These are phyloP conservation scores for Pelargonium citronellum DNA, from an alignment of 441 rosid genomes.

Conservation along the genomic window DNA sequence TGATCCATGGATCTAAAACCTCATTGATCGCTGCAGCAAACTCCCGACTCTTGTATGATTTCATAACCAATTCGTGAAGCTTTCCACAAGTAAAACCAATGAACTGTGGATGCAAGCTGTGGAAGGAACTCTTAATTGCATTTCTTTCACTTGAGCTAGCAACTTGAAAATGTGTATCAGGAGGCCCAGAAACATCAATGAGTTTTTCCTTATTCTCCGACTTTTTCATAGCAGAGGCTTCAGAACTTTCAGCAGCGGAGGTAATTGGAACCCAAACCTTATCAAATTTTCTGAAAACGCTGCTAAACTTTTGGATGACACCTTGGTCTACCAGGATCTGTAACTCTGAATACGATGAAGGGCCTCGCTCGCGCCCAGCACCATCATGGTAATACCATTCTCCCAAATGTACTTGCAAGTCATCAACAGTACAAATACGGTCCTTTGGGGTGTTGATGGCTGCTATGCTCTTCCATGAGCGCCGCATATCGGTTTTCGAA, in stretches of 20 bases:
- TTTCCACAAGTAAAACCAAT: conserved; percentile 90
- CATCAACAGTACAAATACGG: conserved; percentile 56
- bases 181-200: conserved; percentile 36
- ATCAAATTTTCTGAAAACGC: conserved; percentile 86
- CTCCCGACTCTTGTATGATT: conserved; percentile 89
- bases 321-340: conserved; percentile 74
- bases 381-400: conserved; percentile 97
- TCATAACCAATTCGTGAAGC: conserved; percentile 96
- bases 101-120: conserved; percentile 80
- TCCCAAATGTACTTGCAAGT: conserved; percentile 82
- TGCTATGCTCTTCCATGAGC: conserved; percentile 43
- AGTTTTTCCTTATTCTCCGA: conserved; percentile 29
- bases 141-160: conserved; percentile 26
- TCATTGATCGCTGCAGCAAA: conserved; percentile 97
- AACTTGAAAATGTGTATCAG: conserved; percentile 32
- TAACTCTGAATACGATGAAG: conserved; percentile 64
- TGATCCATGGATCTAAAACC: conserved; percentile 96
- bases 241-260: conserved; percentile 41
- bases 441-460: conserved; percentile 56
- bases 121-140: conserved; percentile 41
- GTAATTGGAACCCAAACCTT: conserved; percentile 83
- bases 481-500: conserved; percentile 38
- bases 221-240: conserved; percentile 32
- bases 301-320: conserved; percentile 52
- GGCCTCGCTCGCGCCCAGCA: conserved; percentile 90